Conservation (phyloP, 352 stramenopile species). For the Pythium volutum region DNA sequence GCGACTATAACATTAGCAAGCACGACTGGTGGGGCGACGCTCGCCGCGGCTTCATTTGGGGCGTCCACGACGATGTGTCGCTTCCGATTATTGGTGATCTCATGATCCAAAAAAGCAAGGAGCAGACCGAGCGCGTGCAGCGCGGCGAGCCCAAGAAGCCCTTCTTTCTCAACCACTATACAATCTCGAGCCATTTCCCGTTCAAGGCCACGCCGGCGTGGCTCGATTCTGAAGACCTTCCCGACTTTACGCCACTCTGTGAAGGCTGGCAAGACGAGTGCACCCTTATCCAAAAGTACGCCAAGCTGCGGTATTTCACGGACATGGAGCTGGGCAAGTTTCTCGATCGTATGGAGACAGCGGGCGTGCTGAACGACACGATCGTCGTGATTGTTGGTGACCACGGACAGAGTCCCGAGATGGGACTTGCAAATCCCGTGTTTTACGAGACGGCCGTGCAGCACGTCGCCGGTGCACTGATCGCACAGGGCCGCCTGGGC, state of each 20-base stretch:
- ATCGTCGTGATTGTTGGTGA: conserved; percentile 55
- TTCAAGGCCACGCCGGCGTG: conserved; percentile 28
- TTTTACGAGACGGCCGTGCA: conserved; percentile 29
- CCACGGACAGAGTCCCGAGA: conserved; percentile 44
- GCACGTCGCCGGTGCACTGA: conserved; percentile 20
- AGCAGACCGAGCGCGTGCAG: conserved; percentile 26
- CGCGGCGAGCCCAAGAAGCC: conserved; percentile 36
- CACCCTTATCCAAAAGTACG: conserved; percentile 36
- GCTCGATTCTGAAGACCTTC: conserved; percentile 31
- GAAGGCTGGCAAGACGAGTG: conserved; percentile 13
- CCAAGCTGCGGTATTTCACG: conserved; percentile 49
- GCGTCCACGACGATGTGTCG: conserved; percentile 55
- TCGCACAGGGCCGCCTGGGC: conserved; percentile 23
- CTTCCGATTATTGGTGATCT: conserved; percentile 46
- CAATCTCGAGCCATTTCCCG: conserved; percentile 32
- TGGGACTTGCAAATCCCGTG: conserved; percentile 17
- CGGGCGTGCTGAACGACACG: conserved; percentile 47
- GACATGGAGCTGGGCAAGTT: conserved; percentile 50
- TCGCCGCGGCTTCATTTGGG: conserved; percentile 32
- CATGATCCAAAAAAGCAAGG: conserved; percentile 38
- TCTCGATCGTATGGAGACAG: conserved; percentile 40
- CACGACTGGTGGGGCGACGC: conserved; percentile 31
- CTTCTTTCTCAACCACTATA: conserved; percentile 59
- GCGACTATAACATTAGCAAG: conserved; percentile 29
- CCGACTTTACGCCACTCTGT: conserved; percentile 35